phyloP scores from a whole-genome alignment of 2,329 filamentous ascomycete genomes.

The Periconia sp. region DNA sequence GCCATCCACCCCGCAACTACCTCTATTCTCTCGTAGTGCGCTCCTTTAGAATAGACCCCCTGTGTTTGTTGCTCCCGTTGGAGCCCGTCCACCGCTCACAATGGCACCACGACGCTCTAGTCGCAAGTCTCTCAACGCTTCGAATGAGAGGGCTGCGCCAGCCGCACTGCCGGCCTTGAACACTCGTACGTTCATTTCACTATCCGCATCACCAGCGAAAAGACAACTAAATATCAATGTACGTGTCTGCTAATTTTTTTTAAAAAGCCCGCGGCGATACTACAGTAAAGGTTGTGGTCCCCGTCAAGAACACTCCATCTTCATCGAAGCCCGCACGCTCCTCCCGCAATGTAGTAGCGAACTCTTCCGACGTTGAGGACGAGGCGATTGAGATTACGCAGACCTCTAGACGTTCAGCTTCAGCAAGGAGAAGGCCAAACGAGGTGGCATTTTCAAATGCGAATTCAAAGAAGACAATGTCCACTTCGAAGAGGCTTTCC shows the following conservation, averaged over 20 bases:
- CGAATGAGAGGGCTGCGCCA: slow-evolving; percentile 7
- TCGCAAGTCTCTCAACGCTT: slow-evolving; percentile 24
- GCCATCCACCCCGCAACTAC: slow-evolving; percentile 4
- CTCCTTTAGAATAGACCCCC: neutral
- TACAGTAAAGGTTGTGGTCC: slow-evolving; percentile 3
- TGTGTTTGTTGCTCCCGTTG: no score
- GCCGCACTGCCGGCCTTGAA: neutral
- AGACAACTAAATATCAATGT: no score
- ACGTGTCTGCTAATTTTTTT: slow-evolving; percentile 9
- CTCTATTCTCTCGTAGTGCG: neutral
- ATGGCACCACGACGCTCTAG: slow-evolving; percentile 34
- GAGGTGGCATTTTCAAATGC: slow-evolving; percentile 38
- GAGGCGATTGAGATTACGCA: slow-evolving; percentile 19
- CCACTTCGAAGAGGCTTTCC: slow-evolving; percentile 14
- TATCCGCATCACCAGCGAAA: no score
- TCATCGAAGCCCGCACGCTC: slow-evolving; percentile 24
- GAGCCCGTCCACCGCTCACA: no score
- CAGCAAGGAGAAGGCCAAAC: slow-evolving; percentile 34
- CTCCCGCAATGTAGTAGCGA: slow-evolving; percentile 34
- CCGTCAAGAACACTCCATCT: slow-evolving; percentile 2
- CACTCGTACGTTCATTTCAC: slow-evolving; percentile 1
- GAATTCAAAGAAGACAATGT: slow-evolving; percentile 19
- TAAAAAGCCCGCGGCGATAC: neutral
- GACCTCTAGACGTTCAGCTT: slow-evolving; percentile 8
- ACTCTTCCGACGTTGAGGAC: slow-evolving; percentile 40